These are phyloP conservation scores for Aegilops sharonensis DNA, from an alignment of 176 grass and related monocot species.

Conservation along the genomic window DNA sequence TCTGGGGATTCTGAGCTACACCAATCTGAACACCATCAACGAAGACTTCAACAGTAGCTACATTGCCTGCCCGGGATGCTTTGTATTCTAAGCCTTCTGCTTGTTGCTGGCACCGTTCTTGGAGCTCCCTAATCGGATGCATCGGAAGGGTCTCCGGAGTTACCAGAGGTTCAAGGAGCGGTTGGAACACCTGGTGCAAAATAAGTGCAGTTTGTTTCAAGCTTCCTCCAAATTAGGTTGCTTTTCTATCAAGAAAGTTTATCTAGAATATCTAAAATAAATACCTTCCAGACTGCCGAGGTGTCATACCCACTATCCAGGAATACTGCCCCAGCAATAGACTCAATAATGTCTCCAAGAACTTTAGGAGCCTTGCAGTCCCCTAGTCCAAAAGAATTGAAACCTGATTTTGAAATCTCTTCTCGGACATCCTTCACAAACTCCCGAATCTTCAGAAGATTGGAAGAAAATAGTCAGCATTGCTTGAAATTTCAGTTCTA, in stretches of 20 bases:
- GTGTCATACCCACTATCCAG: constrained; percentile 73
- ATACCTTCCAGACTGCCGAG: constrained; percentile 84
- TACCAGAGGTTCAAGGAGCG: constrained; percentile 78
- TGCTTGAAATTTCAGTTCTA: constrained; percentile 30
- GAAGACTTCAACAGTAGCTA: constrained; percentile 92
- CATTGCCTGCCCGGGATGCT: constrained; percentile 65
- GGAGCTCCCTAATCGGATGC: constrained; percentile 98
- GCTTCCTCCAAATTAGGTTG: not conserved
- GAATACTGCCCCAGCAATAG: constrained; percentile 92
- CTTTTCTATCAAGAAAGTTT: not conserved
- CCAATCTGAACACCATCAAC: constrained; percentile 92
- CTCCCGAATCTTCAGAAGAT: constrained; percentile 76
- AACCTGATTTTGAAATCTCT: constrained; percentile 79
- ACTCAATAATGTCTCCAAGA: constrained; percentile 95
- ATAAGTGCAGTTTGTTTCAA: not conserved
- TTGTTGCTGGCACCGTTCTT: constrained; percentile 98
- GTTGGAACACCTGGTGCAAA: constrained; percentile 69
- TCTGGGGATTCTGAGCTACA: constrained; percentile 91
- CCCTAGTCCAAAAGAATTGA: constrained; percentile 96
- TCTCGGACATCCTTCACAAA: constrained; percentile 97
- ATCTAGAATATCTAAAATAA: not conserved
- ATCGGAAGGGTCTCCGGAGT: constrained; percentile 93
- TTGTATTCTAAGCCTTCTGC: constrained; percentile 95
- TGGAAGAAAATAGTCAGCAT: constrained; percentile 28
- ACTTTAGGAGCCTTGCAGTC: constrained; percentile 98